These are phyloP conservation scores for Cystobasidiaceae sp. DNA, from an alignment of 1,284 basidiomycete genomes.

Conservation along the genomic window DNA sequence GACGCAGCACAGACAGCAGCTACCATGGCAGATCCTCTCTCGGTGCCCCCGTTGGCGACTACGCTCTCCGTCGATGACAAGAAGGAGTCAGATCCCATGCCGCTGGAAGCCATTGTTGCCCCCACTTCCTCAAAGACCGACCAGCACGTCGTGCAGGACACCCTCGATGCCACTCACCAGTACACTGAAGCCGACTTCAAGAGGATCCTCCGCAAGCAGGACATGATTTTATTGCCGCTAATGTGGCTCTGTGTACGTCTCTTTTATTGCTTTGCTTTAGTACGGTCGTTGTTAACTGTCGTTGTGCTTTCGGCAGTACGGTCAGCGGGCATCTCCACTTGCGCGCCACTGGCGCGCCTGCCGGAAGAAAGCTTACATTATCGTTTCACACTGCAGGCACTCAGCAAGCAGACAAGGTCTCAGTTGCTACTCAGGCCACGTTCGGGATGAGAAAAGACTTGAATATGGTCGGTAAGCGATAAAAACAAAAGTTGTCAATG, in stretches of 20 bases:
- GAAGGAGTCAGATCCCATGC: too few species aligned
- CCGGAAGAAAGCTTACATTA: too few species aligned
- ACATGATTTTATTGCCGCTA: constrained; percentile 26
- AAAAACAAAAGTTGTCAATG: neutral
- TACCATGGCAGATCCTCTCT: too few species aligned
- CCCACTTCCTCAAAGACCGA: too few species aligned
- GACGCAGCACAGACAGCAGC: too few species aligned
- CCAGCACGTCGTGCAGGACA: too few species aligned
- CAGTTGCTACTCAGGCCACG: constrained; percentile 37
- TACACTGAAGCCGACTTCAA: neutral
- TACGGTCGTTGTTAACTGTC: neutral
- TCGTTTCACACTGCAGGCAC: constrained; percentile 39
- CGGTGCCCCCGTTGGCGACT: too few species aligned
- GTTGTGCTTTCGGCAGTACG: neutral
- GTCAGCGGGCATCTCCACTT: neutral
- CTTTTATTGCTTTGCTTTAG: too few species aligned
- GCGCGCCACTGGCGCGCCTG: neutral
- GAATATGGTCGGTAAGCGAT: constrained; percentile 30
- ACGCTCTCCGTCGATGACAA: too few species aligned
- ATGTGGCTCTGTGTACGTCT: constrained; percentile 40
- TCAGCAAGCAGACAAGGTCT: constrained; percentile 43
- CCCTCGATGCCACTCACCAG: neutral
- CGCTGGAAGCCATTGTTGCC: too few species aligned
- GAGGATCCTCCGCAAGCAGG: neutral
- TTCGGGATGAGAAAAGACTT: constrained; percentile 43